Conservation (phyloP, 306 rosid species). For the Trifolium pratense region DNA sequence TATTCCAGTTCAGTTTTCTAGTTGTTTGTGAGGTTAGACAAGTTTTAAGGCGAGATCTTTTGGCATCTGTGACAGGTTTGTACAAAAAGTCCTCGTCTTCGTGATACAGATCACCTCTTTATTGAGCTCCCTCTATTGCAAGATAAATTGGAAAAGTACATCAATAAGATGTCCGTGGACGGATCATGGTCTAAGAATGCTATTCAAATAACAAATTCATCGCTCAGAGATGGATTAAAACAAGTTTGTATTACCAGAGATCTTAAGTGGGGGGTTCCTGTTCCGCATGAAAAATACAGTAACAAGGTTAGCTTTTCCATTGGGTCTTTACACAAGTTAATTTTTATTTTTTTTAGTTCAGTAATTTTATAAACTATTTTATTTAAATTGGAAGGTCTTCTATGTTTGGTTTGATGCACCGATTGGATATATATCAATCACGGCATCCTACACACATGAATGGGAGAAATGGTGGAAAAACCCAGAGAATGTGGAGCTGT, state of each 20-base stretch:
- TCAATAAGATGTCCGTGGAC: conserved; percentile 68
- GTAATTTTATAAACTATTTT: background rate
- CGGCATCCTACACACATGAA: conserved; percentile 80
- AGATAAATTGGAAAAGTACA: conserved; percentile 73
- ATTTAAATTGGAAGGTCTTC: conserved; percentile 69
- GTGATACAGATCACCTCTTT: conserved; percentile 89
- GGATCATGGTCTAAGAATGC: conserved; percentile 97
- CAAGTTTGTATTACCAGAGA: conserved; percentile 90
- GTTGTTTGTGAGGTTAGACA: conserved; percentile 15
- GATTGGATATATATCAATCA: conserved; percentile 90
- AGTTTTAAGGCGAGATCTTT: conserved; percentile 29
- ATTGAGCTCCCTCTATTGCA: conserved; percentile 83
- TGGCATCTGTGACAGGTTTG: conserved; percentile 61
- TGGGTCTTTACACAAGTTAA: background rate
- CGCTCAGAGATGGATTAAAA: conserved; percentile 85
- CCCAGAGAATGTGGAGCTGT: conserved; percentile 89
- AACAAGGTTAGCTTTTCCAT: conserved; percentile 67
- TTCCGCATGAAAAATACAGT: conserved; percentile 81
- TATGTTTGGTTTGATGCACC: conserved; percentile 99
- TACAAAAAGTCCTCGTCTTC: conserved; percentile 67
- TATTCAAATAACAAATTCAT: conserved; percentile 76
- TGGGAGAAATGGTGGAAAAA: conserved; percentile 99
- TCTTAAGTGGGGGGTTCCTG: conserved; percentile 98
- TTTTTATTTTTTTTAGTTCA: conserved; percentile 31
- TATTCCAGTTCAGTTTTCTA: conserved; percentile 3